Conservation (phyloP, 1,284 basidiomycete species). For the Mycosarcoma mackinlayi region DNA sequence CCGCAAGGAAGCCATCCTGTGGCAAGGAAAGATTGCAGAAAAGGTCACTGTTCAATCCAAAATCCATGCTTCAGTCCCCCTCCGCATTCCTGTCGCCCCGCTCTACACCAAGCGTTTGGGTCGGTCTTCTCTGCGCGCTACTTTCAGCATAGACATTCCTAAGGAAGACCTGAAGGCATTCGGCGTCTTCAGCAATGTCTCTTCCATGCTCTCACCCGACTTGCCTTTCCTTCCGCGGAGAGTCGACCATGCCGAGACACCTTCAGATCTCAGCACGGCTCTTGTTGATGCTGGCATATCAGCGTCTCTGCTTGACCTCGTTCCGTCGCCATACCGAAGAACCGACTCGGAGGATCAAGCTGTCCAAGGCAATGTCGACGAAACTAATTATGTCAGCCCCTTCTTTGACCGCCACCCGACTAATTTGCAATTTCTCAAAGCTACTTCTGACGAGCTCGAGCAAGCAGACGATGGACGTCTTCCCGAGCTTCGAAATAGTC, state of each 20-base stretch:
- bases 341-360: not conserved
- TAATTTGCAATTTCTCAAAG: conserved; percentile 13
- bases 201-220: conserved; percentile 1
- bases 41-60: conserved; percentile 2
- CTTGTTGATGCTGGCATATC: conserved; percentile 7
- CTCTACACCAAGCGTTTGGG: conserved; percentile 15
- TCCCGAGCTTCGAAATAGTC: conserved; percentile 6
- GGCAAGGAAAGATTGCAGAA: not conserved
- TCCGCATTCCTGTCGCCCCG: conserved; percentile 12
- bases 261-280: conserved; percentile 8
- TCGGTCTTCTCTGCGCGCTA: conserved; percentile 14
- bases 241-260: not conserved
- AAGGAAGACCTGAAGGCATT: not conserved
- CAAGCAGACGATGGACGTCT: not conserved
- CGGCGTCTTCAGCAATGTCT: conserved; percentile 12
- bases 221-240: conserved; percentile 8
- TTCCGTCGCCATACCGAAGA: conserved; percentile 15
- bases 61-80: conserved; percentile 6
- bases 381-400: not conserved
- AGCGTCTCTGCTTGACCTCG: conserved; percentile 15
- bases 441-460: not conserved
- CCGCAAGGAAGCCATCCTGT: conserved; percentile 11
- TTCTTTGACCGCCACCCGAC: conserved; percentile 7
- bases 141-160: conserved; percentile 19
- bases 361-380: not conserved